Base-by-base conservation (phyloP, 2,329 filamentous ascomycete species). In the Ambrosiella cleistominuta region DNA sequence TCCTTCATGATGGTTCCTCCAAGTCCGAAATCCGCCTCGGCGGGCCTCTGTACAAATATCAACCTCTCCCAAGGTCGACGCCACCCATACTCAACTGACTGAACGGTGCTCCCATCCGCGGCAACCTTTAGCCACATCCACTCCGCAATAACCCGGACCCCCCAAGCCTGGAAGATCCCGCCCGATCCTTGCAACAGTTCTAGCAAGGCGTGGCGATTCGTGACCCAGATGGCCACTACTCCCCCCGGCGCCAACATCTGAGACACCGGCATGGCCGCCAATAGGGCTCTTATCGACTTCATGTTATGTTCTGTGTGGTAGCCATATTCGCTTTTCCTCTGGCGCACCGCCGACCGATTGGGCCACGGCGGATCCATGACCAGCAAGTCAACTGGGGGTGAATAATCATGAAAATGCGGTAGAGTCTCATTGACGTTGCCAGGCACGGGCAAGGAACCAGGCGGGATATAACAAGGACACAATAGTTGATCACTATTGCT, bases 341-440 rank as follows among this genome's bases (percentile, higher is more conserved):
- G 81, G 44, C 84, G 75, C 63, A 77, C 77, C 12, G 80, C 86
- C 5, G 86, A 90, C 51, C 82, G 78, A 65, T 88, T 91, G 0
- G 86, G 85, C 86, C 87, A 91, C 1, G 87, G 86, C 2, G 87
- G 87, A 65, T 91, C 86, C 17, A 90, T 70, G 7, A 89, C 67
- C 42, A 90, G 73, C 50, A 90, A 71, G 62, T 86, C 72, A 67
- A 91, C 89, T 6, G 67, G 64, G 17, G 37, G n/a, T 76, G 74
- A 1, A 75, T 72, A 2, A 64, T 65, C 12, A 68, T 63, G 62
- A 62, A 82, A 76, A 0, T 62, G 61, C 1, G 66, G 64, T 42
- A 72, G 67, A 50, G 69, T 68, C 4, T 70, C 71, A 61, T 66
- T 68, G 62, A 75, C 75, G 62, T 67, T 73, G 19, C 79, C 78